Base-by-base conservation (phyloP, 2,329 filamentous ascomycete genomes). In the Phoma sp. region DNA sequence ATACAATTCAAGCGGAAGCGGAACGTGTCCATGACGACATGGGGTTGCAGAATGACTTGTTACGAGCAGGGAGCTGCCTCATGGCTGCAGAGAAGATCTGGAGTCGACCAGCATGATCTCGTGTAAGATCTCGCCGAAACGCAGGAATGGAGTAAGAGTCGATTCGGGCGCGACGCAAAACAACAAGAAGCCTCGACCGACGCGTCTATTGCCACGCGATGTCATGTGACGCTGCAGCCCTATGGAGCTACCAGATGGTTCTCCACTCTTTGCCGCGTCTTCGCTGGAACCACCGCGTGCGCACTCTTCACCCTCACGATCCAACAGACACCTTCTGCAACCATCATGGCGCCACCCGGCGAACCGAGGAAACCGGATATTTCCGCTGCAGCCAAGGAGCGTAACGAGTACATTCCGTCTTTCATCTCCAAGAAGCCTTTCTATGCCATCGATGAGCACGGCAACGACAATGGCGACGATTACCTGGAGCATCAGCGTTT, bases 381-480 rank as follows among this genome's bases (percentile, higher is more conserved):
- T 48, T 80, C 83, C 67, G 68, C 81, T 70, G 60, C 84, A 15
- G 85, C 83, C 51, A 96, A 96, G 75, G 92, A 96, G 76, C 92
- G 95, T 77, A 99, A 99, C 83, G 79, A 97, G 76, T 99, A 99
- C 82, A 99, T 99, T 70, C 95, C 95, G 6, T 88, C 91, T 49
- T 99, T 97, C 83, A 99, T 99, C 79, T 93, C 92, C 68, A 97
- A 96, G 76, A 93, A 96, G 66, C 95, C 95, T 4, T 99, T 99
- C 79, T 99, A 98, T 77, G 88, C 96, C 68, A 87, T 90, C 67
- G 91, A 92, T 72, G 88, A 88, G 63, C 86, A 88, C 57, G 75
- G 76, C 36, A 84, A 89, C 58, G 71, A 84, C 85, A 65, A 65
- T 36, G 85, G 85, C 73, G 93, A 98, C 72, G 93, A 98, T 71